Base-by-base conservation (phyloP, 768 basidiomycete genomes). In the Termitomyces sp. region DNA sequence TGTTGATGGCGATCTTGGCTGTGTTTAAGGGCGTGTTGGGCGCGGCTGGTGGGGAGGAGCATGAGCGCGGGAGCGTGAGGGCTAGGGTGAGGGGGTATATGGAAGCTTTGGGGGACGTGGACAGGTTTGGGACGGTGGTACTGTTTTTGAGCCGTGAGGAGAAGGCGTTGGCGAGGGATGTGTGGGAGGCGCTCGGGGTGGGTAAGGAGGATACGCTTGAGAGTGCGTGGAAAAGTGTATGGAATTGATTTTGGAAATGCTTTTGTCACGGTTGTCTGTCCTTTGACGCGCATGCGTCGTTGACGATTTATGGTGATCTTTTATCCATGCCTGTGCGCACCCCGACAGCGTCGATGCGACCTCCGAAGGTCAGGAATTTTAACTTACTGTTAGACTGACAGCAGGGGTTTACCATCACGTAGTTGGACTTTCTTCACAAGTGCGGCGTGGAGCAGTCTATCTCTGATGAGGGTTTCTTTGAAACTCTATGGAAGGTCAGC, bases 141-240 rank as follows among this genome's bases (percentile, higher is more conserved):
- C 58, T 88, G 59, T 86, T 93, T 69, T 73, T 92, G 69, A 86
- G 79, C 56, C 68, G 65, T 46, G 60, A 68, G 24, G 91, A 93
- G 72, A 84, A 79, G 61, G 69, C 58, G 49, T 51, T 81, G 20
- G 80, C 77, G 33, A 73, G 74, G 56, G 71, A 69, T n/a, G 72
- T 87, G 16, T 85, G 78, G 78, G 68, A 69, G 33, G 66, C 65
- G 59, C 56, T 83, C 6, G 78, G 73, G 1, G 67, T 71, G 6
- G 46, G 12, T 15, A 62, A 59, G 47, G 64, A 61, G 42, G 58
- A 55, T 37, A 56, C 64, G n/a, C 6, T 9, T 41, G 64, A 49
- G 7, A 70, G 66, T 1, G 61, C 57, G 47, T 75, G 73, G 76
- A 63, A 33, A 27, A 9, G 52, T 30, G 67, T 70, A 2, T 64